Percentiles rank a stretch among this genome's conserved stretches.
These are phyloP conservation scores for Beauveria rudraprayagi DNA, from an alignment of 2,329 filamentous ascomycete species.

Conservation along the genomic window DNA sequence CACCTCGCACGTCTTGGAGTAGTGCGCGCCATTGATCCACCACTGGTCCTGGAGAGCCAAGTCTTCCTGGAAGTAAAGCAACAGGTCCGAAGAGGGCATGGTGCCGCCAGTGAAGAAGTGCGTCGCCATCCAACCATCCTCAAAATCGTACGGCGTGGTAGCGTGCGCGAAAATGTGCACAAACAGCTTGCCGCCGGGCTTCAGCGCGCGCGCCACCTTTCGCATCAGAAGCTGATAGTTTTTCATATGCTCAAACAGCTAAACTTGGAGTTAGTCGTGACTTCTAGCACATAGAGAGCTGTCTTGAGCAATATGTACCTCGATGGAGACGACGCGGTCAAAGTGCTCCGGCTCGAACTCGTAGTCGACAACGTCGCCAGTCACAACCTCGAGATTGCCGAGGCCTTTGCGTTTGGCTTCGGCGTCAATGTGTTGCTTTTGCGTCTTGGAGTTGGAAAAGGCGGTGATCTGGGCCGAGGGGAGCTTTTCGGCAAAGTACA, in stretches of 20 bases:
- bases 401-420: slow-evolving; percentile 49
- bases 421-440: slow-evolving; percentile 58
- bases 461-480: slow-evolving; percentile 55
- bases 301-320: slow-evolving; percentile 23
- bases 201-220: slow-evolving; percentile 52
- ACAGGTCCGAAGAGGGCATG: slow-evolving; percentile 59
- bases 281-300: too few relatives aligned
- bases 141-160: slow-evolving; percentile 60
- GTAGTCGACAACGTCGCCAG: slow-evolving; percentile 58
- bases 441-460: slow-evolving; percentile 62
- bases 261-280: neutral
- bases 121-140: slow-evolving; percentile 65
- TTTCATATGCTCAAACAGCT: slow-evolving; percentile 72
- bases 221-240: slow-evolving; percentile 61
- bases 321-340: slow-evolving; percentile 60
- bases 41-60: slow-evolving; percentile 54
- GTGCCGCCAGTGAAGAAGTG: slow-evolving; percentile 68
- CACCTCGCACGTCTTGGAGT: slow-evolving; percentile 62
- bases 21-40: slow-evolving; percentile 64
- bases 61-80: slow-evolving; percentile 59
- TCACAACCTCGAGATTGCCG: slow-evolving; percentile 54
- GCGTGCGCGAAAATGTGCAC: slow-evolving; percentile 61
- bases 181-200: slow-evolving; percentile 57
- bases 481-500: slow-evolving; percentile 59
- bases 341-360: slow-evolving; percentile 51